phyloP scores from a whole-genome alignment of 2,329 filamentous ascomycete genomes.

The Cephalotrichum gorgonifer region DNA sequence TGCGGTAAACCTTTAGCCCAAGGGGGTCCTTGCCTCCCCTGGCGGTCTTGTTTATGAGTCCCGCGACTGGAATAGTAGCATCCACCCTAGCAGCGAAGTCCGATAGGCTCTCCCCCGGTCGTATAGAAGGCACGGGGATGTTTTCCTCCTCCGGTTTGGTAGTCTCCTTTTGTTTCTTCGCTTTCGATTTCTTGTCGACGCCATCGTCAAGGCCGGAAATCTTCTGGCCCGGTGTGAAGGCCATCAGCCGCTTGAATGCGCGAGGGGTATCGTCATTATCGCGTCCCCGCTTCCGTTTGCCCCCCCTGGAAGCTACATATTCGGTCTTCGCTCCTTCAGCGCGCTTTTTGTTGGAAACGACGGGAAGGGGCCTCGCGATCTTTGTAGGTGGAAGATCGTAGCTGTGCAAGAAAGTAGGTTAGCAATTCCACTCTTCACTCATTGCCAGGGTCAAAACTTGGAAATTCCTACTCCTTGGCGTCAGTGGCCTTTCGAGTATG shows the following conservation, averaged over 20 bases:
- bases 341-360: slow-evolving; percentile 16
- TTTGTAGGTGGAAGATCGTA: slow-evolving; percentile 40
- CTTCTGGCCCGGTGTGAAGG: slow-evolving; percentile 39
- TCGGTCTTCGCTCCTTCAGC: slow-evolving; percentile 1
- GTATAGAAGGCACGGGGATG: slow-evolving; percentile 53
- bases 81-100: slow-evolving; percentile 80
- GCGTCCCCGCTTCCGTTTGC: slow-evolving; percentile 5
- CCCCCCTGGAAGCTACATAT: neutral
- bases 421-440: neutral
- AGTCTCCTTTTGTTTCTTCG: slow-evolving; percentile 18
- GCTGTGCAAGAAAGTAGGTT: slow-evolving; percentile 16
- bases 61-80: slow-evolving; percentile 66
- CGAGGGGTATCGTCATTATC: slow-evolving; percentile 72
- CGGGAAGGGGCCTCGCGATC: slow-evolving; percentile 39
- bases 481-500: slow-evolving; percentile 59
- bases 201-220: slow-evolving; percentile 3
- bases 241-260: slow-evolving; percentile 80
- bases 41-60: slow-evolving; percentile 53
- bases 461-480: slow-evolving; percentile 35
- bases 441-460: neutral
- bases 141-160: slow-evolving; percentile 8
- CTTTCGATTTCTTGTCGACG: slow-evolving; percentile 15
- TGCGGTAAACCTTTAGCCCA: slow-evolving; percentile 58
- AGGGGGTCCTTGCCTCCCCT: slow-evolving; percentile 52
- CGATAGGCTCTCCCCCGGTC: slow-evolving; percentile 71